Percentiles rank a stretch among this genome's conserved stretches.
Evolutionary conservation across 495 filamentous ascomycete species (phyloP).

Genomic region (Podospora pseudocomata): DNA sequence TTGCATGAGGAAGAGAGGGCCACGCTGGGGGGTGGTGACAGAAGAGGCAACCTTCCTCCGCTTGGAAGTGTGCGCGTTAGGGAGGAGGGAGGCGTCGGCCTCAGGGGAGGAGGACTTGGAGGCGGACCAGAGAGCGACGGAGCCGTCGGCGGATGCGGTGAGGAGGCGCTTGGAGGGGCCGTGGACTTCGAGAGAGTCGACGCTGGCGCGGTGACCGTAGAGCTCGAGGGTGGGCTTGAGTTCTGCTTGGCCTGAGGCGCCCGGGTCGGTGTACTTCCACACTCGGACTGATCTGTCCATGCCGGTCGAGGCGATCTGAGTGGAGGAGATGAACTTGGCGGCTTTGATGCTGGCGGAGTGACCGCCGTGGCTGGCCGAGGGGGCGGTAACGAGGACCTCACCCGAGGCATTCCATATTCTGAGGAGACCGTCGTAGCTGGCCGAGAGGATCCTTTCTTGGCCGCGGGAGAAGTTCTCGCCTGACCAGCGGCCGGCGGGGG

Average conservation of each 20-base stretch:
- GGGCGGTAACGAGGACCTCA: slow-evolving; percentile 67
- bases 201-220: slow-evolving; percentile 72
- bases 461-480: slow-evolving; percentile 41
- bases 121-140: slow-evolving; percentile 79
- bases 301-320: slow-evolving; percentile 72
- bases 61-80: slow-evolving; percentile 62
- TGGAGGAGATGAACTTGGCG: slow-evolving; percentile 72
- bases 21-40: slow-evolving; percentile 64
- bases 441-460: slow-evolving; percentile 70
- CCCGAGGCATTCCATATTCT: slow-evolving; percentile 87
- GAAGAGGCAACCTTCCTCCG: slow-evolving; percentile 69
- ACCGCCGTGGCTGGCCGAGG: slow-evolving; percentile 58
- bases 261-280: slow-evolving; percentile 77
- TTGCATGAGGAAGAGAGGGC: slow-evolving; percentile 68
- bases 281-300: slow-evolving; percentile 78
- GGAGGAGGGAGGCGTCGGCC: slow-evolving; percentile 62
- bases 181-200: slow-evolving; percentile 78
- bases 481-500: slow-evolving; percentile 56
- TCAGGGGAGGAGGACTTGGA: slow-evolving; percentile 68
- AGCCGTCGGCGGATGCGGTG: slow-evolving; percentile 76
- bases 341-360: slow-evolving; percentile 74
- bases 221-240: slow-evolving; percentile 77
- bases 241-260: slow-evolving; percentile 49
- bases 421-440: slow-evolving; percentile 82
- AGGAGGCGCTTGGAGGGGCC: slow-evolving; percentile 70